Conservation (phyloP, 164 flowering plant genomes). For the Echeveria elegans region DNA sequence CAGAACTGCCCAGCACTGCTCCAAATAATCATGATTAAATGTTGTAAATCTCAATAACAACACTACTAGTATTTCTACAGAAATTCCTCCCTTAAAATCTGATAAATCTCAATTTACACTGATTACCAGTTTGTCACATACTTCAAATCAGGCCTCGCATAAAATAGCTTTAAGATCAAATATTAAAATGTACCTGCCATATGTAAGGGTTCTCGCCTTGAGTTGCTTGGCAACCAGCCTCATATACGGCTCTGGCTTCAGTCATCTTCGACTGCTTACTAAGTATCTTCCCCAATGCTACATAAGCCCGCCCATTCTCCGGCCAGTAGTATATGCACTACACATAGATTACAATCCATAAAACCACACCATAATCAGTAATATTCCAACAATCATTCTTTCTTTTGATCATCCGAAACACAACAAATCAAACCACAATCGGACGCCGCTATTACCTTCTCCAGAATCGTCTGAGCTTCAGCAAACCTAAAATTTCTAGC, state of each 20-base stretch:
- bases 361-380: neutral
- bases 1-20: conserved; percentile 95
- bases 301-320: conserved; percentile 80
- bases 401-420: neutral
- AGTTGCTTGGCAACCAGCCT: conserved; percentile 84
- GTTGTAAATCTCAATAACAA: neutral
- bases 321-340: conserved; percentile 63
- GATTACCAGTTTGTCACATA: neutral
- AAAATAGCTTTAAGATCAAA: neutral
- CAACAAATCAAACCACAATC: neutral
- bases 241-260: conserved; percentile 78
- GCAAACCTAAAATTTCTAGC: conserved; percentile 39
- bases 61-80: neutral
- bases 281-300: conserved; percentile 44
- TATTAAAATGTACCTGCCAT: conserved; percentile 63
- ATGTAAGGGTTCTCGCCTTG: conserved; percentile 92
- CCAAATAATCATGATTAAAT: conserved; percentile 9
- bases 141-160: neutral
- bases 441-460: conserved; percentile 30
- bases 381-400: no score
- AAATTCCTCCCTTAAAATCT: neutral
- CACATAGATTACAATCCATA: conserved; percentile 7
- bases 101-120: neutral
- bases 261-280: conserved; percentile 47
- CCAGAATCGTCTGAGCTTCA: conserved; percentile 57